Evolutionary conservation across 441 rosid species (phyloP), one percentile per base, ranked within the genome.

Genomic region (Geranium incanum): DNA sequence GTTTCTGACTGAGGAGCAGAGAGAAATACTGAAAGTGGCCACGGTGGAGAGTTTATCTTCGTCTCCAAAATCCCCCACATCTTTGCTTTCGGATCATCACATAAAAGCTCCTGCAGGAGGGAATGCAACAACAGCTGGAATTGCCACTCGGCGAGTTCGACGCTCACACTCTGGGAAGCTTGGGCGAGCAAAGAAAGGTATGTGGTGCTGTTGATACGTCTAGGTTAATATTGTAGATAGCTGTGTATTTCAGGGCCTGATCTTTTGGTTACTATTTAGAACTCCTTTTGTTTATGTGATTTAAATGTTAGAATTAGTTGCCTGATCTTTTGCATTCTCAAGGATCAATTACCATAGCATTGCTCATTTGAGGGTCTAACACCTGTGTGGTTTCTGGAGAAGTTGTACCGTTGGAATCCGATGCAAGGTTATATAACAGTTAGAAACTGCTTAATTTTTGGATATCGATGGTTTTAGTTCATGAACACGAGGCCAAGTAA

Each of bases 111-210:
- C 89, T 55, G 80, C 76, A 37, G 81, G 87, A 5, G 92, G 90
- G 4, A 93, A 87, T 85, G 91, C 84, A 1, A 79, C 89, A 0
- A 80, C 80, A 0, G 85, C 89, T 76, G 98, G 95, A 71, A 72
- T 79, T 76, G 95, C 91, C 0, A 82, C 76, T 63, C 84, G 96
- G 83, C 97, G 89, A 71, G 92, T 91, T 33, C 87, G 95, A 5
- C 70, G 96, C 70, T 84, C 98, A 0, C 95, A 95, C 79, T 95
- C 99, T 0, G 99, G 96, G 69, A 95, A 92, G 83, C 78, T 78
- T 36, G 80, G 80, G 36, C 91, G 93, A 28, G 98, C 84, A 4
- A 92, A 95, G 88, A 95, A 95, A 76, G 98, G 99, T 92, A 71
- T 70, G 85, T 66, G 69, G 15, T 13, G 13, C 67, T 33, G 37